phyloP scores from a whole-genome alignment of 768 basidiomycete species.

The Fistulinella prunicolor region DNA sequence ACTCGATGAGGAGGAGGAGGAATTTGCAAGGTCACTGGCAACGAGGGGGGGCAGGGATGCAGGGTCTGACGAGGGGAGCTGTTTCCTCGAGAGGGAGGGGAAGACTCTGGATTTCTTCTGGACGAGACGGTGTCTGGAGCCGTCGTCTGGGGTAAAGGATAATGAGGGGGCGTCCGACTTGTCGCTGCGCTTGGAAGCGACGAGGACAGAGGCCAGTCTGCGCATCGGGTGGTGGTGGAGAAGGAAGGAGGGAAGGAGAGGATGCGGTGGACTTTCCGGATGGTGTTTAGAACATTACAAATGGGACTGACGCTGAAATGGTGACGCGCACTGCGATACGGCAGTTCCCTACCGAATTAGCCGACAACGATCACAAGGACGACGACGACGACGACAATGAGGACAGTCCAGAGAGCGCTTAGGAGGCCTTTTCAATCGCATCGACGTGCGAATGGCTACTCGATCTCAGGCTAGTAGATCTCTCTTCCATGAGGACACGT shows the following conservation, averaged over 20 bases:
- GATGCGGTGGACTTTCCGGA: conserved; percentile 11
- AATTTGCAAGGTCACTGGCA: conserved; percentile 39
- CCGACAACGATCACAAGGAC: conserved; percentile 8
- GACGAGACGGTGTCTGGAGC: conserved; percentile 6
- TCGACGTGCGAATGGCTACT: conserved; percentile 10
- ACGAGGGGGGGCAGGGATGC: conserved; percentile 21
- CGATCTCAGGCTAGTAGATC: background rate
- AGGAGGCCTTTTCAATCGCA: conserved; percentile 1
- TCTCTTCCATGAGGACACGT: background rate
- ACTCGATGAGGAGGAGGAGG: conserved; percentile 62
- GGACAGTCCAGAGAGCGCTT: background rate
- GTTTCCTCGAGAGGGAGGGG: conserved; percentile 30
- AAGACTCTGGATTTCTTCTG: conserved; percentile 26
- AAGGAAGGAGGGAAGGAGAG: conserved; percentile 23
- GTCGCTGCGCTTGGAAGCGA: conserved; percentile 38
- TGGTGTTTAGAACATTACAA: conserved; percentile 35
- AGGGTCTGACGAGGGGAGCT: conserved; percentile 12
- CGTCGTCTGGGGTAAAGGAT: conserved; percentile 19
- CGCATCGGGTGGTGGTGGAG: conserved; percentile 47
- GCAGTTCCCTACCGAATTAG: conserved; percentile 21
- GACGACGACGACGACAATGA: conserved; percentile 8
- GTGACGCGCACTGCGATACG: conserved; percentile 6
- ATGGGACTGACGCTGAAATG: conserved; percentile 26
- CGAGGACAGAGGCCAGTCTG: conserved; percentile 60
- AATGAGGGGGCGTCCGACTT: conserved; percentile 19